These are phyloP conservation scores for Tilletia caries DNA, from an alignment of 1,284 basidiomycete species.

Conservation along the genomic window DNA sequence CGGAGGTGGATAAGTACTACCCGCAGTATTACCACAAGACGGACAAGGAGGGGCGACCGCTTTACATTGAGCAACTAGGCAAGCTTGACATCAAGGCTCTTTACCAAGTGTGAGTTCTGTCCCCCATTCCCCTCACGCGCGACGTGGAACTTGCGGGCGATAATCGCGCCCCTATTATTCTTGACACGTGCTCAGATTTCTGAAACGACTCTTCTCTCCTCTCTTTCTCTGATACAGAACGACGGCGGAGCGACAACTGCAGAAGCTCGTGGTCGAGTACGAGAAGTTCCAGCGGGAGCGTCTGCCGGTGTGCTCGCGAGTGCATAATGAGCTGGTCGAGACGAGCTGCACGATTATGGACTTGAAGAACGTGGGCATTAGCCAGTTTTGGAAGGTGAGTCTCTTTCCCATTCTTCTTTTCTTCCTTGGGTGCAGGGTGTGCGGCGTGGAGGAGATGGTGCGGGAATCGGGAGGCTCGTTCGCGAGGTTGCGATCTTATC, in stretches of 20 bases:
- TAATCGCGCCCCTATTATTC: too few species aligned
- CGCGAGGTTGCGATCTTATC: too few species aligned
- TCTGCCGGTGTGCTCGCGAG: slow-evolving; percentile 74
- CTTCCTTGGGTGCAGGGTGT: neutral
- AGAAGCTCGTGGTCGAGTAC: slow-evolving; percentile 88
- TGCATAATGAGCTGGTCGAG: slow-evolving; percentile 80
- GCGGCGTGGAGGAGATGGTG: neutral
- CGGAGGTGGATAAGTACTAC: slow-evolving; percentile 83
- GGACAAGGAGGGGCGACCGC: slow-evolving; percentile 91
- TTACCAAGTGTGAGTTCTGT: slow-evolving; percentile 38
- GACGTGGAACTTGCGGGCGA: too few species aligned
- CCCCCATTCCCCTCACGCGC: neutral
- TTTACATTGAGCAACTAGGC: slow-evolving; percentile 92
- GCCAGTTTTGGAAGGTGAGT: slow-evolving; percentile 77
- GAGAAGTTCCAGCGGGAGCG: slow-evolving; percentile 70
- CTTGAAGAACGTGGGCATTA: slow-evolving; percentile 74
- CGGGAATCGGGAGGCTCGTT: too few species aligned
- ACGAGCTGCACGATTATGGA: slow-evolving; percentile 99
- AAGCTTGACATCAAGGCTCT: slow-evolving; percentile 77
- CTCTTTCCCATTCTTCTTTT: neutral
- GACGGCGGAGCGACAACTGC: slow-evolving; percentile 80
- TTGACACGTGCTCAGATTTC: too few species aligned
- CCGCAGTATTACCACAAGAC: slow-evolving; percentile 93
- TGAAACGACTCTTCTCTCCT: too few species aligned
- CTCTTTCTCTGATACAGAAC: slow-evolving; percentile 67